These are phyloP conservation scores for Achaetomiella virescens DNA, from an alignment of 495 filamentous ascomycete species.

Conservation along the genomic window DNA sequence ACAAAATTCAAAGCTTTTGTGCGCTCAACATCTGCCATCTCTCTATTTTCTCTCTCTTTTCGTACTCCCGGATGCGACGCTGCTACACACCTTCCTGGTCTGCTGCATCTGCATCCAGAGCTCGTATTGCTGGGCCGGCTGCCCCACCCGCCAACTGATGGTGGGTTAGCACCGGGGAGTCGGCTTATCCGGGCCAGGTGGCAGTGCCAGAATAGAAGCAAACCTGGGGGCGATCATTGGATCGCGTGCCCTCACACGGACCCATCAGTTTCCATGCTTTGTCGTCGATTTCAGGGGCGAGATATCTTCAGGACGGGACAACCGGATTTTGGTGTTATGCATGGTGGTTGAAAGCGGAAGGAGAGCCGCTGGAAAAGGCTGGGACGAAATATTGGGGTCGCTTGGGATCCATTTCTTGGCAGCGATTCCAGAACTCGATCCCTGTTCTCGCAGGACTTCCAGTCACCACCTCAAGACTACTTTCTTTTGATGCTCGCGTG, in stretches of 20 bases:
- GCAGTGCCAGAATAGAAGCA: slow-evolving; percentile 17
- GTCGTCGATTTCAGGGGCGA: background rate
- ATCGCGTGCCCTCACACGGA: background rate
- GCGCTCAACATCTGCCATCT: too few relatives aligned
- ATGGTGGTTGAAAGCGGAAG: too few relatives aligned
- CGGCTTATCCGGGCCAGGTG: slow-evolving; percentile 10
- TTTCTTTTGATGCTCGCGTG: background rate
- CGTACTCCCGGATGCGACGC: background rate
- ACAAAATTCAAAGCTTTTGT: background rate
- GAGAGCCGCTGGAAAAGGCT: too few relatives aligned
- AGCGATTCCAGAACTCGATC: background rate
- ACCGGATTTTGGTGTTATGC: too few relatives aligned
- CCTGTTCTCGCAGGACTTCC: background rate
- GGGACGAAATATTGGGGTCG: too few relatives aligned
- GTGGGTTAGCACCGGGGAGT: slow-evolving; percentile 3
- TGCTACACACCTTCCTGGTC: background rate
- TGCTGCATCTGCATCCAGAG: background rate
- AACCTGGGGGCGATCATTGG: slow-evolving; percentile 5
- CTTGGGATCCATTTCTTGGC: background rate
- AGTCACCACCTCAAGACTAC: background rate
- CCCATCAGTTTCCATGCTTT: background rate
- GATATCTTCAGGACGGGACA: too few relatives aligned
- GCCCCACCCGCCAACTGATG: background rate
- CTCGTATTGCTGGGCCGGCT: slow-evolving; percentile 7
- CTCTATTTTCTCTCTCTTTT: background rate